These are phyloP conservation scores for Leccinum solheimii DNA, from an alignment of 1,284 basidiomycete species.

Conservation along the genomic window DNA sequence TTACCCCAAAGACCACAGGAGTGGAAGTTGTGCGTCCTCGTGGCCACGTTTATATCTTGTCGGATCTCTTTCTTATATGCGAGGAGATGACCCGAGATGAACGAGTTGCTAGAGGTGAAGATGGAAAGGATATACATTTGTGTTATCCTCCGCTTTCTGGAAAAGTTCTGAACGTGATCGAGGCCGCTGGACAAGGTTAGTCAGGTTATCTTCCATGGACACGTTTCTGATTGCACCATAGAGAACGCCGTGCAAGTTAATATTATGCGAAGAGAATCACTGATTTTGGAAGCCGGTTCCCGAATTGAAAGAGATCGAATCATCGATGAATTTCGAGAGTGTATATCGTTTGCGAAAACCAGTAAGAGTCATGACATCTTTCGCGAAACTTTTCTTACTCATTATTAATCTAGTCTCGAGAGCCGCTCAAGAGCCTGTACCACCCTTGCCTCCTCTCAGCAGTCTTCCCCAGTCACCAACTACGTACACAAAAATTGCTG, in stretches of 20 bases:
- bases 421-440: constrained; percentile 58
- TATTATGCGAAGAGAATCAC: constrained; percentile 87
- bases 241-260: constrained; percentile 75
- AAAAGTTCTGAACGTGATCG: constrained; percentile 82
- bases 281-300: constrained; percentile 70
- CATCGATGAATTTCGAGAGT: constrained; percentile 77
- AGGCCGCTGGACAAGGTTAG: constrained; percentile 59
- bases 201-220: constrained; percentile 10
- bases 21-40: constrained; percentile 69
- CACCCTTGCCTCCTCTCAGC: constrained; percentile 52
- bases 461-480: constrained; percentile 18
- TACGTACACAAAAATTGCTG: neutral
- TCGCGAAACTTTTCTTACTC: constrained; percentile 1
- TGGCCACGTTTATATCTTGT: constrained; percentile 89
- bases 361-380: constrained; percentile 47
- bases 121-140: constrained; percentile 83
- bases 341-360: constrained; percentile 77
- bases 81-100: constrained; percentile 79
- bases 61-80: constrained; percentile 89
- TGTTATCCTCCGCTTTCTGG: constrained; percentile 95
- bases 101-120: constrained; percentile 45
- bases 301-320: constrained; percentile 65
- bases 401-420: constrained; percentile 48
- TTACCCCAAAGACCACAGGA: constrained; percentile 77
- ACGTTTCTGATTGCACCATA: constrained; percentile 34